These are phyloP conservation scores for Tolypocladium amazonense DNA, from an alignment of 2,329 filamentous ascomycete genomes.

Conservation along the genomic window DNA sequence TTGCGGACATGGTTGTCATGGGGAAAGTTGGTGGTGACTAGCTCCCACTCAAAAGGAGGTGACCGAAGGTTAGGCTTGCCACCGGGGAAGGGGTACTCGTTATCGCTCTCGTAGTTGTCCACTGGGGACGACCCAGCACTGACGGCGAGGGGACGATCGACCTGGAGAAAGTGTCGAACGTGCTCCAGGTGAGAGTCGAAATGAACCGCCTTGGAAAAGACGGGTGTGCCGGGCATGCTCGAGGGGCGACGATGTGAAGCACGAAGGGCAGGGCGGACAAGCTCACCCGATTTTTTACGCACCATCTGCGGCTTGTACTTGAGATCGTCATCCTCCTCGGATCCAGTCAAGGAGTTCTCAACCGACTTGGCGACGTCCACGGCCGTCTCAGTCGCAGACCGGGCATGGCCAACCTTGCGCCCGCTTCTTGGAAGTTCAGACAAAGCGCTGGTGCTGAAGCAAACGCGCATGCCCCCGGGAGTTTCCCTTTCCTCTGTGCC, in stretches of 20 bases:
- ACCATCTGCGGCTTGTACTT: constrained; percentile 78
- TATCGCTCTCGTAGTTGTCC: constrained; percentile 77
- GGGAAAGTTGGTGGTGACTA: constrained; percentile 76
- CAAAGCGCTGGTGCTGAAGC: constrained; percentile 36
- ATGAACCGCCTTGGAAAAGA: constrained; percentile 94
- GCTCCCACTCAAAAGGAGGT: constrained; percentile 73
- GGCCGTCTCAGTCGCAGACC: constrained; percentile 45
- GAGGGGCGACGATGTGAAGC: constrained; percentile 74
- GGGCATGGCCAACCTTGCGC: constrained; percentile 36
- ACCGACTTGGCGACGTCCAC: constrained; percentile 33
- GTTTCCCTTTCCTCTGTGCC: not conserved
- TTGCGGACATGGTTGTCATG: constrained; percentile 40
- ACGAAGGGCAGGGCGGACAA: constrained; percentile 85
- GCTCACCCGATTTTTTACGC: constrained; percentile 94
- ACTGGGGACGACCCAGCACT: constrained; percentile 88
- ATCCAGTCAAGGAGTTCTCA: constrained; percentile 38
- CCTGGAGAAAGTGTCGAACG: constrained; percentile 87
- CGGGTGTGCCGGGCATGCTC: constrained; percentile 95
- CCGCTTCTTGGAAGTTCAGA: constrained; percentile 27
- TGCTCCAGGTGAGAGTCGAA: constrained; percentile 96
- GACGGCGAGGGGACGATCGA: constrained; percentile 90
- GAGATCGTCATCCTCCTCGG: constrained; percentile 53
- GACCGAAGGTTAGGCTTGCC: constrained; percentile 23
- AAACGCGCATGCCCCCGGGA: constrained; percentile 26
- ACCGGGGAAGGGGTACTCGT: constrained; percentile 73